Base-by-base conservation (phyloP, 306 rosid species). In the Quercus berberidifolia region DNA sequence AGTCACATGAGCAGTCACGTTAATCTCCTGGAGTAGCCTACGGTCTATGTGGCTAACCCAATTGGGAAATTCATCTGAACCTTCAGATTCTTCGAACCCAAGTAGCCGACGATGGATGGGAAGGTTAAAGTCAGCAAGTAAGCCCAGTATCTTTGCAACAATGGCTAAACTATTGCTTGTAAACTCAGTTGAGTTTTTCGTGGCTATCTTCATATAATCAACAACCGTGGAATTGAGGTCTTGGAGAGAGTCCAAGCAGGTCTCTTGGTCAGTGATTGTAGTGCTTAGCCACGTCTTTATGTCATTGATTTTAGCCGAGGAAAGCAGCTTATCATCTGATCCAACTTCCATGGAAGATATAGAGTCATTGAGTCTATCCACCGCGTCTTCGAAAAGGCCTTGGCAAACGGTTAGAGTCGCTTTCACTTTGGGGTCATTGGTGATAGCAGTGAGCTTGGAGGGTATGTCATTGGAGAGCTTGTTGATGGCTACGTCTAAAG, bases 121-220 rank as follows among this genome's bases (percentile, higher is more conserved):
- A 49, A 76, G n/a, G 73, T 83, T 75, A 65, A 90, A 79, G 43
- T 69, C 63, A 2, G 92, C 62, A 12, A 92, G 52, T 4, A 89
- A 2, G 5, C 87, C 54, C 0, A 95, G 31, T 33, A 95, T 79
- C 77, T 65, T 89, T 1, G 92, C 80, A 2, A 85, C 97, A n/a
- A 95, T 91, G 8, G 99, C 97, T 86, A 95, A 83, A 26, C 97
- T 91, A 59, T 95, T 95, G 62, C 99, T 95, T 1, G 88, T 73
- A 18, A 89, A 88, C 81, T 95, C 92, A 3, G 97, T 91, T 0
- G 98, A 89, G 75, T 91, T 95, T 73, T 4, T 75, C 94, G 89
- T 84, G 1, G 80, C 82, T 0, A 56, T 72, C 41, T 26, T 83
- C 20, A 86, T 26, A 0, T 80, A 80, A n/a, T 18, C 30, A 1